These are phyloP conservation scores for Tricholoma flavovirens DNA, from an alignment of 768 basidiomycete species.

Conservation along the genomic window DNA sequence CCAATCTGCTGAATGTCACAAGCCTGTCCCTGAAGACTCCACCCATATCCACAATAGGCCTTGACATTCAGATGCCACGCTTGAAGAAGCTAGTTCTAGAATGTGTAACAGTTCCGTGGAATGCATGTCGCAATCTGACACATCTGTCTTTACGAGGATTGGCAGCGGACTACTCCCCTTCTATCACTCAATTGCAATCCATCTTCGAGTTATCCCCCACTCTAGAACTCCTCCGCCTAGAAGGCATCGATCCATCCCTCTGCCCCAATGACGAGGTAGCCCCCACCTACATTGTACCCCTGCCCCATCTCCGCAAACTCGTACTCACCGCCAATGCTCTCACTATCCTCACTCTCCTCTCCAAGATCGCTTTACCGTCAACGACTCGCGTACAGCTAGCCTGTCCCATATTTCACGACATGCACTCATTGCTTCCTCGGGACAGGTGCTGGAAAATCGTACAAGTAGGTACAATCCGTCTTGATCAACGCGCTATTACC, in stretches of 20 bases:
- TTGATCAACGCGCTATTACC: slow-evolving; percentile 2
- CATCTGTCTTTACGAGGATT: slow-evolving; percentile 31
- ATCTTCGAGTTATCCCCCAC: slow-evolving; percentile 29
- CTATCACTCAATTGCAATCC: slow-evolving; percentile 26
- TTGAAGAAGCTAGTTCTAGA: slow-evolving; percentile 30
- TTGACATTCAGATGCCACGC: slow-evolving; percentile 21
- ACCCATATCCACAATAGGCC: slow-evolving; percentile 20
- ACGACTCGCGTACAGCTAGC: slow-evolving; percentile 25
- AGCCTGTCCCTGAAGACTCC: slow-evolving; percentile 32
- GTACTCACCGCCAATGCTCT: slow-evolving; percentile 22
- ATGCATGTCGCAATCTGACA: slow-evolving; percentile 25
- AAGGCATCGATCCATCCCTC: slow-evolving; percentile 19
- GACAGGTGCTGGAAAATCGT: slow-evolving; percentile 11
- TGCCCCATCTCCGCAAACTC: slow-evolving; percentile 25
- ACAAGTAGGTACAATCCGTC: slow-evolving; percentile 3
- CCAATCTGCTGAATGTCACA: slow-evolving; percentile 20
- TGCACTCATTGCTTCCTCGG: slow-evolving; percentile 24
- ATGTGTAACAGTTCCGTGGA: slow-evolving; percentile 30
- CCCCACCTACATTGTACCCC: slow-evolving; percentile 10
- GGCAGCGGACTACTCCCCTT: slow-evolving; percentile 24
- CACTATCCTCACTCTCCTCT: slow-evolving; percentile 23
- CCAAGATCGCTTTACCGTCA: slow-evolving; percentile 16
- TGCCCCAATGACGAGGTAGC: not conserved
- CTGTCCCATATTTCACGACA: slow-evolving; percentile 19
- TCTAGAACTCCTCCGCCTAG: slow-evolving; percentile 28